Conservation (phyloP, 2,329 filamentous ascomycete genomes). For the Cladosporium sp. region DNA sequence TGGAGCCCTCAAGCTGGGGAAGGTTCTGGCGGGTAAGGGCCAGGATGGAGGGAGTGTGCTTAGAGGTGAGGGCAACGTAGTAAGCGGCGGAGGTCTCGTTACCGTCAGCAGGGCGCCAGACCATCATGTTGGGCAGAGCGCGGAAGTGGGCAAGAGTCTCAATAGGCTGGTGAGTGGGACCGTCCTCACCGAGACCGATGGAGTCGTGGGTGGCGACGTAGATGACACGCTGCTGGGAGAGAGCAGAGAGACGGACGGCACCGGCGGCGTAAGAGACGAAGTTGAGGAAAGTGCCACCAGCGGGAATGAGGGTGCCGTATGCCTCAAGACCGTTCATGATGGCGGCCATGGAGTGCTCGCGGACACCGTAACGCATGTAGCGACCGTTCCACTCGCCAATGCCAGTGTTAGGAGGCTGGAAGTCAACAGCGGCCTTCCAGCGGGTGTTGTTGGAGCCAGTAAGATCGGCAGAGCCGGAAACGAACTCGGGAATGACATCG, state of each 20-base stretch:
- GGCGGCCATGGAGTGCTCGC: slow-evolving; percentile 88
- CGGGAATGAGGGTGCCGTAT: slow-evolving; percentile 93
- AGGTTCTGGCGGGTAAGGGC: slow-evolving; percentile 97
- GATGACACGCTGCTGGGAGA: slow-evolving; percentile 87
- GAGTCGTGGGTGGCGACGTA: slow-evolving; percentile 99
- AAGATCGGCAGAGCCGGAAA: slow-evolving; percentile 96
- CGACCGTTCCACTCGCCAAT: slow-evolving; percentile 89
- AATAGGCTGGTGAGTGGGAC: slow-evolving; percentile 97
- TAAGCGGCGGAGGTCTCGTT: slow-evolving; percentile 98
- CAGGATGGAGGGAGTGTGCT: slow-evolving; percentile 87
- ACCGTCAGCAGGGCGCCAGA: slow-evolving; percentile 97
- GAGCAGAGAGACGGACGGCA: slow-evolving; percentile 87
- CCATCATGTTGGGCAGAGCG: slow-evolving; percentile 97
- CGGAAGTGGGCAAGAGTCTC: slow-evolving; percentile 98
- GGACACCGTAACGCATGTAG: slow-evolving; percentile 89
- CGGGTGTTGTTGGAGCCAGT: slow-evolving; percentile 98
- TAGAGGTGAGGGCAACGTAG: slow-evolving; percentile 89
- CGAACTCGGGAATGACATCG: slow-evolving; percentile 77
- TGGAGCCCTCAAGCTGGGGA: slow-evolving; percentile 92
- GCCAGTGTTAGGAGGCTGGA: slow-evolving; percentile 84
- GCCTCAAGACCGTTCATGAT: slow-evolving; percentile 94
- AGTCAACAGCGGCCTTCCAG: slow-evolving; percentile 96
- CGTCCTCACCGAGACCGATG: slow-evolving; percentile 97
- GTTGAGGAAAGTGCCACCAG: slow-evolving; percentile 96
- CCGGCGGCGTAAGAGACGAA: slow-evolving; percentile 98